Evolutionary conservation across 345 rosid genomes (phyloP).

Genomic region (Brassica rapa): DNA sequence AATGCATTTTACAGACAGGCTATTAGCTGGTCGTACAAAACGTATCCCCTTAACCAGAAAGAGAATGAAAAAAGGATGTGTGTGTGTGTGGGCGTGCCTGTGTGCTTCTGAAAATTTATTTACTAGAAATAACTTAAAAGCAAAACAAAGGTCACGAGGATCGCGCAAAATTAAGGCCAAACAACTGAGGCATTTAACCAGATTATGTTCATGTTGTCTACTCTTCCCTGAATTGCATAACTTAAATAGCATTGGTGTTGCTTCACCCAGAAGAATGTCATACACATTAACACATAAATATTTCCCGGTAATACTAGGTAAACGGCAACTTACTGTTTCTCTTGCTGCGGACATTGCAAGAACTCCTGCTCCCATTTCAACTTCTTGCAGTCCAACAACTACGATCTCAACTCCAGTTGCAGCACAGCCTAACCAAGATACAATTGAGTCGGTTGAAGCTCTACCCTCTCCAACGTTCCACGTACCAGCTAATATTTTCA

Average conservation of each 20-base stretch:
- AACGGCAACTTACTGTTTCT: constrained; percentile 69
- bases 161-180: background rate
- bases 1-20: background rate
- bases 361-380: constrained; percentile 90
- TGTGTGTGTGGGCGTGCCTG: background rate
- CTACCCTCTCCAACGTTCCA: constrained; percentile 90
- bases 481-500: constrained; percentile 63
- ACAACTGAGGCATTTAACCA: constrained; percentile 5
- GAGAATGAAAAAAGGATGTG: background rate
- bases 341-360: constrained; percentile 89
- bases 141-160: constrained; percentile 2
- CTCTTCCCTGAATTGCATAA: constrained; percentile 10
- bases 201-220: background rate
- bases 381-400: constrained; percentile 83
- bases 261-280: constrained; percentile 9
- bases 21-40: background rate
- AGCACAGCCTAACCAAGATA: constrained; percentile 69
- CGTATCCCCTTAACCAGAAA: constrained; percentile 8
- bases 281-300: background rate
- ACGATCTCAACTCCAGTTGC: constrained; percentile 65
- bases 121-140: background rate
- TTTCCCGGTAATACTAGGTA: constrained; percentile 2
- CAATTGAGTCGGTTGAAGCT: constrained; percentile 63
- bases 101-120: background rate
- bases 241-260: constrained; percentile 11